phyloP scores from a whole-genome alignment of 345 rosid species.

The Atalantia buxifolia region DNA sequence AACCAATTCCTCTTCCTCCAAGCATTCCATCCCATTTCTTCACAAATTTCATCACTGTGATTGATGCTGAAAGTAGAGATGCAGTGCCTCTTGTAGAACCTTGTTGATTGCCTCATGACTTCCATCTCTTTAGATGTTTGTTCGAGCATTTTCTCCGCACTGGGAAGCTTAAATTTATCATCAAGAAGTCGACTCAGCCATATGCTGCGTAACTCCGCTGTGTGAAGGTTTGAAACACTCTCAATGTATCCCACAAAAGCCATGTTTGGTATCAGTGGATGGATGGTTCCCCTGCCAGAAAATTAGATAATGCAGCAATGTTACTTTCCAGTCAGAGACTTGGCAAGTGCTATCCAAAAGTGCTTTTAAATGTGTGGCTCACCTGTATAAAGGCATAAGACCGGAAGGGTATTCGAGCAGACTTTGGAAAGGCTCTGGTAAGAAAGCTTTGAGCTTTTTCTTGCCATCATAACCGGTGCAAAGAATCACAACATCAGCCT shows the following conservation, averaged over 20 bases:
- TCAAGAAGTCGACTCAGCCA: slow-evolving; percentile 64
- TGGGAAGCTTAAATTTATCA: slow-evolving; percentile 62
- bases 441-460: slow-evolving; percentile 67
- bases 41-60: slow-evolving; percentile 74
- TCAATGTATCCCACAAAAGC: slow-evolving; percentile 75
- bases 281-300: slow-evolving; percentile 65
- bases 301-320: not conserved
- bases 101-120: slow-evolving; percentile 52
- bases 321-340: not conserved
- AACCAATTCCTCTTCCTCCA: slow-evolving; percentile 67
- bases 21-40: slow-evolving; percentile 74
- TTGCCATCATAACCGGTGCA: slow-evolving; percentile 86
- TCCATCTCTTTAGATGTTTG: slow-evolving; percentile 51
- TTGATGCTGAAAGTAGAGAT: slow-evolving; percentile 88
- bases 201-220: slow-evolving; percentile 69
- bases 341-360: not conserved
- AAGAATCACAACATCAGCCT: slow-evolving; percentile 76
- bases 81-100: slow-evolving; percentile 84
- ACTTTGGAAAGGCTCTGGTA: slow-evolving; percentile 73
- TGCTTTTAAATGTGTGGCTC: not conserved
- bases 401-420: slow-evolving; percentile 58
- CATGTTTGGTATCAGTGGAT: slow-evolving; percentile 82
- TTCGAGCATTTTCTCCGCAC: slow-evolving; percentile 60
- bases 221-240: slow-evolving; percentile 74
- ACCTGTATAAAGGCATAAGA: slow-evolving; percentile 75